A percentile compares a stretch with the other conserved stretches of the same genome.
These are phyloP conservation scores for Tanacetum coccineum DNA, from an alignment of 129 eudicot genomes.

Conservation along the genomic window DNA sequence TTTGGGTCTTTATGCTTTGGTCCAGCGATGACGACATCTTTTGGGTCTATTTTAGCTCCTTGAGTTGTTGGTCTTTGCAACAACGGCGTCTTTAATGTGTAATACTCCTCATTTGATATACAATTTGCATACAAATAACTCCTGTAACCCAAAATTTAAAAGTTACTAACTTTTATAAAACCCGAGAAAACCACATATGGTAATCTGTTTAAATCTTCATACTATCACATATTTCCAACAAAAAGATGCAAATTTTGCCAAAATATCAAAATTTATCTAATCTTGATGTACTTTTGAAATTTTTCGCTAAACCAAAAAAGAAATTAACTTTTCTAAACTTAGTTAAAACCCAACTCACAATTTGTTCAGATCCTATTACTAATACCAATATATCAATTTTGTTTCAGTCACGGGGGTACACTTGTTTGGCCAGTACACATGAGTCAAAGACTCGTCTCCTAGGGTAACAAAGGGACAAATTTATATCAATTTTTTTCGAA, in stretches of 20 bases:
- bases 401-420: too few species aligned
- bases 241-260: too few species aligned
- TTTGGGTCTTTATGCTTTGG: slow-evolving; percentile 34
- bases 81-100: slow-evolving; percentile 77
- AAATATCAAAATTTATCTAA: too few species aligned
- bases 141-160: slow-evolving; percentile 40
- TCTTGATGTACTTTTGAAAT: too few species aligned
- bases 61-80: too few species aligned
- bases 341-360: neutral
- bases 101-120: slow-evolving; percentile 89
- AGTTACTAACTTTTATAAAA: neutral
- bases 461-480: too few species aligned
- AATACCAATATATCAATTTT: neutral
- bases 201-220: neutral
- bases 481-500: neutral
- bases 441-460: too few species aligned
- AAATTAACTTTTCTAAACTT: neutral
- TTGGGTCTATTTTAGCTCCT: slow-evolving; percentile 76
- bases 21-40: slow-evolving; percentile 46
- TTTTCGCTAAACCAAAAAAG: too few species aligned
- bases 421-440: too few species aligned
- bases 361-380: neutral
- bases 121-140: slow-evolving; percentile 77
- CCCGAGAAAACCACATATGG: neutral
- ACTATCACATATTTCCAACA: too few species aligned